Base-by-base conservation (phyloP, 2,329 filamentous ascomycete species). In the Periconia sp. region DNA sequence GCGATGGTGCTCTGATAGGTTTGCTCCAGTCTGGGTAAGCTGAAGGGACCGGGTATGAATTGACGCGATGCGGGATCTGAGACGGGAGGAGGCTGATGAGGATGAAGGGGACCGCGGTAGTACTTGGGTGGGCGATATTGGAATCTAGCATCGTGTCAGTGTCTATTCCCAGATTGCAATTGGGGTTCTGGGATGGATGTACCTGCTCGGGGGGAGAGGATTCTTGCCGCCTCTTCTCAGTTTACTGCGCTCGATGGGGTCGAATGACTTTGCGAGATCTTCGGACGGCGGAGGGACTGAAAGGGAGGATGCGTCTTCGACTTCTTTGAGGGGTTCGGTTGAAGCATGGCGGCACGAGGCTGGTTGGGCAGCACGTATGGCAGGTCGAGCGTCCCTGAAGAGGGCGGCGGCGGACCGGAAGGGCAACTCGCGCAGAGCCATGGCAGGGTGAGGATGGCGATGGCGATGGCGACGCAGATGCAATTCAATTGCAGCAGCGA, bases 121-220 rank as follows among this genome's bases (percentile, higher is more conserved):
- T 92, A 99, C 78, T 93, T 94, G 59, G 94, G 94, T 47, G 93
- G 88, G 60, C 92, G 91, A 76, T 89, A 97, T 76, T 96, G 90
- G 79, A 97, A 99, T 82, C 93, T 96, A 57, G 5, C 27, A 19
- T 11, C 14, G 3, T 11, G 50, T 42, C 2, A 37, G 15, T 11
- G 33, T 37, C 3, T 37, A 13, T 37, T 27, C 23, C 23, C 23
- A 27, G 8, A 5, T 27, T 27, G 23, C 23, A 27, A 3, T 27
- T 8, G 23, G 8, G 27, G 35, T 27, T 27, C 23, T 27, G 23
- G 3, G 23, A 27, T 2, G n/a, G 1, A 13, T 57, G 27, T 72
- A 84, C 82, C 82, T 82, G 79, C 81, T 82, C 13, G 77, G 73
- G 9, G 83, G 83, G 33, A 80, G 64, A 54, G 74, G 64, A 50